Percentiles rank a stretch among this genome's conserved stretches.
Evolutionary conservation across 371 early-diverging fungal species (phyloP).

Genomic region (Lichtheimia ramosa): DNA sequence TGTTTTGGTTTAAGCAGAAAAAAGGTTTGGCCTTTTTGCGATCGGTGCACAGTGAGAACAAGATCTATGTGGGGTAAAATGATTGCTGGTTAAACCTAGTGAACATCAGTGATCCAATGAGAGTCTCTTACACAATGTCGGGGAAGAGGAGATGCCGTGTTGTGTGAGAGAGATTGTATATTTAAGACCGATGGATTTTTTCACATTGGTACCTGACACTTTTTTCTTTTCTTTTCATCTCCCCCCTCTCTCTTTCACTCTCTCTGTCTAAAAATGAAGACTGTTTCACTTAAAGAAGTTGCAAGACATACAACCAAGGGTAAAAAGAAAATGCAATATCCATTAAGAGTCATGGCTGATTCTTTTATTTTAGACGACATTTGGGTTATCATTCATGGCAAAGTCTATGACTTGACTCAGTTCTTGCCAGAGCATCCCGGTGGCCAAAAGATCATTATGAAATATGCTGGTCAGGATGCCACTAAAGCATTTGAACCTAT

Average conservation of each 20-base stretch:
- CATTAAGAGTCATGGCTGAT: too few species aligned
- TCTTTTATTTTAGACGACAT: slow-evolving; percentile 51
- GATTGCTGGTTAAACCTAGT: too few species aligned
- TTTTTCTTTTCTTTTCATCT: not conserved
- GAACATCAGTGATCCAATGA: not conserved
- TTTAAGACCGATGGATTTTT: not conserved
- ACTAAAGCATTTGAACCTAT: slow-evolving; percentile 83
- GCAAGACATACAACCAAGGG: slow-evolving; percentile 66
- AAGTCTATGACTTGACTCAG: slow-evolving; percentile 83
- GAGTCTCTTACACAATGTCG: not conserved
- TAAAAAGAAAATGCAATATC: slow-evolving; percentile 7
- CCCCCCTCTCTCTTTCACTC: slow-evolving; percentile 9
- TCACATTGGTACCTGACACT: not conserved
- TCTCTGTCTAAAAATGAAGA: slow-evolving; percentile 18
- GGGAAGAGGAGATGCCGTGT: not conserved
- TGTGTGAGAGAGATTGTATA: not conserved
- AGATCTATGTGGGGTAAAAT: too few species aligned
- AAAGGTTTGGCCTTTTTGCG: too few species aligned
- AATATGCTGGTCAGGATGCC: slow-evolving; percentile 78
- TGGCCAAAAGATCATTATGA: slow-evolving; percentile 63
- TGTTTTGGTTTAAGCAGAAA: not conserved
- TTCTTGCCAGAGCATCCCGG: slow-evolving; percentile 74
- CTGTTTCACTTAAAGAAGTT: slow-evolving; percentile 56
- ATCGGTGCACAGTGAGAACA: too few species aligned
- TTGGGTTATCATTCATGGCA: slow-evolving; percentile 84